phyloP scores from a whole-genome alignment of 2,329 filamentous ascomycete species.

The Fusarium begoniae region DNA sequence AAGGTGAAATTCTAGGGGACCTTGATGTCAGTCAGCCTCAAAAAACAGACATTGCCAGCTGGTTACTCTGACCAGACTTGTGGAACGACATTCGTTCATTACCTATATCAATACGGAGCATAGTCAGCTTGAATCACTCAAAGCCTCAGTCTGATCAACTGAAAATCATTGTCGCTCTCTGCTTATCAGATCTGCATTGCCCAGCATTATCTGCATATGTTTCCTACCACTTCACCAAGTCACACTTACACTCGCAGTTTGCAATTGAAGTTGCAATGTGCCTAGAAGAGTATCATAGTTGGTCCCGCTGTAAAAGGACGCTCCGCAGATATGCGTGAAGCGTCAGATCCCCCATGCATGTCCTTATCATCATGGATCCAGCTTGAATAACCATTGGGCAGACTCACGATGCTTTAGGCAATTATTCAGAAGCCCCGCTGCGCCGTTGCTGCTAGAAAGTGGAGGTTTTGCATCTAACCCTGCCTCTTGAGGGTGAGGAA shows the following conservation, averaged over 20 bases:
- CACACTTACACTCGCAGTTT: slow-evolving; percentile 8
- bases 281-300: slow-evolving; percentile 11
- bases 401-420: slow-evolving; percentile 19
- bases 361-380: slow-evolving; percentile 38
- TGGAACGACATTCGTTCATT: background rate
- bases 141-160: background rate
- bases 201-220: slow-evolving; percentile 4
- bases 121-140: background rate
- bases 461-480: slow-evolving; percentile 15
- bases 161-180: background rate
- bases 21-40: slow-evolving; percentile 22
- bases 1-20: slow-evolving; percentile 8
- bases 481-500: slow-evolving; percentile 11
- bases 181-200: slow-evolving; percentile 22
- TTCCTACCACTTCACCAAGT: background rate
- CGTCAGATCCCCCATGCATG: slow-evolving; percentile 44
- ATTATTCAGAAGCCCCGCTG: slow-evolving; percentile 7
- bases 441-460: slow-evolving; percentile 17
- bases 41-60: background rate
- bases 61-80: background rate
- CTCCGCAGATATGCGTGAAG: slow-evolving; percentile 37
- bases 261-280: background rate
- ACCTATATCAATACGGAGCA: background rate
- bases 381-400: slow-evolving; percentile 26
- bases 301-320: slow-evolving; percentile 34